Evolutionary conservation across 2,329 filamentous ascomycete species (phyloP), one percentile per base, ranked within the genome.

Genomic region (Ophiobolus disseminans): DNA sequence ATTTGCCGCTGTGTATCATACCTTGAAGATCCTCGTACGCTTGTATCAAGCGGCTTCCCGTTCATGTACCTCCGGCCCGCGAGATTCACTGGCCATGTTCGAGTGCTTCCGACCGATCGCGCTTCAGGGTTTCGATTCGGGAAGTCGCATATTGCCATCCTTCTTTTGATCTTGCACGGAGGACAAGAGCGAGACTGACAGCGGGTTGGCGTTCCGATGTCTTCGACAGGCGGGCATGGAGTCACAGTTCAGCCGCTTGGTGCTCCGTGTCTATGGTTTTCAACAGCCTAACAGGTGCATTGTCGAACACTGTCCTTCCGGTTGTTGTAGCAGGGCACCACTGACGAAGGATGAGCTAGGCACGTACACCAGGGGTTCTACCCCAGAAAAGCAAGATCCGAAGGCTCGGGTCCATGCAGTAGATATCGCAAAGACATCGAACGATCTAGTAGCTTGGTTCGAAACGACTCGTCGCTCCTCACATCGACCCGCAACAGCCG

Each of bases 181-280:
- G 49, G 41, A 47, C 40, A 37, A 40, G 35, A 20, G 30, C 48
- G 41, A 52, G 26, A 52, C 50, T 57, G 53, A 52, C 50, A 57
- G 56, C 43, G 50, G 46, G 46, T 40, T 28, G 41, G 43, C 46
- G 40, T 55, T 37, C 45, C 45, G 31, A 45, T 28, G 48, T 45
- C 40, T 48, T 10, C 14, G 10, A 31, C 13, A 5, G 5, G 5
- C 7, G 5, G 13, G 14, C 10, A 22, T 37, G 41, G n/a, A 22
- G 16, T 41, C 25, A 23, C 43, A 32, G 5, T 21, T 39, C 39
- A 40, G 38, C 31, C 40, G 39, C 35, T 51, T 51, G 20, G 43
- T 45, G 14, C 21, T 14, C 28, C 11, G 7, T 40, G 28, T 13
- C 8, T 31, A 17, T 32, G 34, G 14, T 23, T n/a, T 9, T 21